These are phyloP conservation scores for Dipodascopsis tothii DNA, from an alignment of 805 yeast species.

Conservation along the genomic window DNA sequence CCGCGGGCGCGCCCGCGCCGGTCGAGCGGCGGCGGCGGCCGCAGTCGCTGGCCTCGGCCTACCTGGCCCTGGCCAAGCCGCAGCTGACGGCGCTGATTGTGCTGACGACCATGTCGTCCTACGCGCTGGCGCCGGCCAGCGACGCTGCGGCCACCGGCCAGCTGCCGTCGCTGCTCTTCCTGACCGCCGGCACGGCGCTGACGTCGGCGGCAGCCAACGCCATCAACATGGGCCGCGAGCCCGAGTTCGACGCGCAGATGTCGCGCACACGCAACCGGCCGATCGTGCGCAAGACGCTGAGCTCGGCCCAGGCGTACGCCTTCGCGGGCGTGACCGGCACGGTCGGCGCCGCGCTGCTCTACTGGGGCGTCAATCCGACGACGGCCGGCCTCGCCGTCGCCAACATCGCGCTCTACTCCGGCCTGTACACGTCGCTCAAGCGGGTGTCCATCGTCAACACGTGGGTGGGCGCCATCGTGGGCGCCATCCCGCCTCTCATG, in stretches of 20 bases:
- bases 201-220: conserved; percentile 95
- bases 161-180: conserved; percentile 57
- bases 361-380: conserved; percentile 73
- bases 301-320: conserved; percentile 66
- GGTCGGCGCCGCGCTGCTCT: conserved; percentile 60
- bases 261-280: conserved; percentile 82
- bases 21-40: neutral
- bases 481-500: conserved; percentile 97
- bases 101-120: conserved; percentile 85
- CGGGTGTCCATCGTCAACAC: conserved; percentile 80
- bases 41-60: conserved; percentile 27
- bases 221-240: conserved; percentile 94
- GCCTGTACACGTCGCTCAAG: conserved; percentile 86
- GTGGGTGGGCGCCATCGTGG: conserved; percentile 98
- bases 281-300: conserved; percentile 72
- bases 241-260: conserved; percentile 81
- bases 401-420: conserved; percentile 77
- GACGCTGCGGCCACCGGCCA: conserved; percentile 22
- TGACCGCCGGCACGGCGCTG: conserved; percentile 78
- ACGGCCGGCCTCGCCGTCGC: conserved; percentile 75
- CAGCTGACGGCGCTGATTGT: conserved; percentile 79
- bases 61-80: conserved; percentile 82
- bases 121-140: conserved; percentile 82
- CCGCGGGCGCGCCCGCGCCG: too few relatives aligned
- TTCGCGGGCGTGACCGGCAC: conserved; percentile 74